Evolutionary conservation across 768 basidiomycete species (phyloP).

Genomic region (Nidularia pulvinata): DNA sequence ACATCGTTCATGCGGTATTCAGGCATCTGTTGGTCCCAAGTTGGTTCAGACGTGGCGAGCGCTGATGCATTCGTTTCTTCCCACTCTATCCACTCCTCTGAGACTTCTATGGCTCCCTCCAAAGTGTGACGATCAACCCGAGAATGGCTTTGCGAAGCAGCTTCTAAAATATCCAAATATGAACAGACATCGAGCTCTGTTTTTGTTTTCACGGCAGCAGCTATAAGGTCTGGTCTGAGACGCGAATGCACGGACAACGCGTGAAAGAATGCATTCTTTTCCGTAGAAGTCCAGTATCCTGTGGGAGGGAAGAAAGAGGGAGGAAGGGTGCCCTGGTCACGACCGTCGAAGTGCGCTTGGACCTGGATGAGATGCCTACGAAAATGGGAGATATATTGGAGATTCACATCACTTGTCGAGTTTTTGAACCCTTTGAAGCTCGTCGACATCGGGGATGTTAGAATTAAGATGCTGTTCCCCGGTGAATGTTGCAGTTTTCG

Average conservation of each 20-base stretch:
- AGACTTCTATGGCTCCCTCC: conserved; percentile 47
- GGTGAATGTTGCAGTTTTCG: background rate
- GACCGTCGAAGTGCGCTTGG: conserved; percentile 33
- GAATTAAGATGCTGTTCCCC: background rate
- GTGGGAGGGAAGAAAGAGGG: conserved; percentile 33
- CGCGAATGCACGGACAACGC: conserved; percentile 66
- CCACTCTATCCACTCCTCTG: conserved; percentile 42
- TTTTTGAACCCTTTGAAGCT: background rate
- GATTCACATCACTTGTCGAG: background rate
- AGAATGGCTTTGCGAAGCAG: conserved; percentile 18
- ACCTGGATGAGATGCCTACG: conserved; percentile 28
- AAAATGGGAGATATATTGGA: conserved; percentile 14
- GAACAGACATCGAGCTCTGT: conserved; percentile 63
- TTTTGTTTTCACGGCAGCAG: conserved; percentile 65
- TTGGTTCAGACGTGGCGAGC: conserved; percentile 21
- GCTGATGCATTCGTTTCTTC: conserved; percentile 43
- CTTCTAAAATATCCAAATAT: conserved; percentile 59
- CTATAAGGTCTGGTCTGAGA: conserved; percentile 77
- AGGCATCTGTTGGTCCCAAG: conserved; percentile 12
- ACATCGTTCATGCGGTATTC: background rate
- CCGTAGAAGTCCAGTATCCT: conserved; percentile 63
- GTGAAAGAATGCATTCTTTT: conserved; percentile 74
- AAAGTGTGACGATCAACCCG: conserved; percentile 5
- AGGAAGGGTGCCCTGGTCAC: conserved; percentile 16
- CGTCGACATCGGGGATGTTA: background rate